Conservation (phyloP, 1,139 yeast genomes). For the Ogataea hybrid region DNA sequence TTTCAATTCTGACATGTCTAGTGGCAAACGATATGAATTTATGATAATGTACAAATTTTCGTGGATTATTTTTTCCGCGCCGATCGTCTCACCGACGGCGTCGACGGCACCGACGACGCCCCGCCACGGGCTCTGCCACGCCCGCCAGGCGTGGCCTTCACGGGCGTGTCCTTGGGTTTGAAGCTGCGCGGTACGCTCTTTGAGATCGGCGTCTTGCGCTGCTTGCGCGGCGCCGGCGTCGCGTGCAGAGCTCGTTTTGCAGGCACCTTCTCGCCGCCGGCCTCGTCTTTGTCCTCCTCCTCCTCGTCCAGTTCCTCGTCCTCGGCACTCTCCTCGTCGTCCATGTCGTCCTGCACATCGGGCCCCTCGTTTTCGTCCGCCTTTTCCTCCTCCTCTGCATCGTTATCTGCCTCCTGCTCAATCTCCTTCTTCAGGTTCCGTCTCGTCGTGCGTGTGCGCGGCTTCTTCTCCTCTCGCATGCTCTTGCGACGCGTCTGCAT, state of each 20-base stretch:
- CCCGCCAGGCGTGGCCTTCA: slow-evolving; percentile 9
- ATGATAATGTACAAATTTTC: slow-evolving; percentile 1
- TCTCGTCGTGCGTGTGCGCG: slow-evolving; percentile 20
- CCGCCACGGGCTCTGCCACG: slow-evolving; percentile 11
- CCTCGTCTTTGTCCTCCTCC: slow-evolving; percentile 7
- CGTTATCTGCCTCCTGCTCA: slow-evolving; percentile 13
- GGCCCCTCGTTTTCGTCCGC: slow-evolving; percentile 6
- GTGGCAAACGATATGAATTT: slow-evolving; percentile 1
- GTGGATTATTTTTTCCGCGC: slow-evolving; percentile 16
- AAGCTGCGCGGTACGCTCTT: slow-evolving; percentile 11
- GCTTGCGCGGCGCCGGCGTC: slow-evolving; percentile 14
- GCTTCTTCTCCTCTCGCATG: slow-evolving; percentile 7
- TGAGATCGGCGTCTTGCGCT: slow-evolving; percentile 18
- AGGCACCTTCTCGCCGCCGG: slow-evolving; percentile 8
- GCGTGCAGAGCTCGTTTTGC: slow-evolving; percentile 10
- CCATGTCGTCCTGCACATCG: slow-evolving; percentile 9
- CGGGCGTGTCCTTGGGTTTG: slow-evolving; percentile 16
- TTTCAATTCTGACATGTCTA: slow-evolving; percentile 26
- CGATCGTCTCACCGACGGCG: slow-evolving; percentile 21
- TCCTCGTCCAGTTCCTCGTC: slow-evolving; percentile 7
- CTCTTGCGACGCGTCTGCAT: slow-evolving; percentile 4
- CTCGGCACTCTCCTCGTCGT: slow-evolving; percentile 6
- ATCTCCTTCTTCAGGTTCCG: slow-evolving; percentile 17
- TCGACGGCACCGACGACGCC: slow-evolving; percentile 13
- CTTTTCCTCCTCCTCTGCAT: slow-evolving; percentile 7